These are phyloP conservation scores for Tephrocybe sp. DNA, from an alignment of 768 basidiomycete species.

Conservation along the genomic window DNA sequence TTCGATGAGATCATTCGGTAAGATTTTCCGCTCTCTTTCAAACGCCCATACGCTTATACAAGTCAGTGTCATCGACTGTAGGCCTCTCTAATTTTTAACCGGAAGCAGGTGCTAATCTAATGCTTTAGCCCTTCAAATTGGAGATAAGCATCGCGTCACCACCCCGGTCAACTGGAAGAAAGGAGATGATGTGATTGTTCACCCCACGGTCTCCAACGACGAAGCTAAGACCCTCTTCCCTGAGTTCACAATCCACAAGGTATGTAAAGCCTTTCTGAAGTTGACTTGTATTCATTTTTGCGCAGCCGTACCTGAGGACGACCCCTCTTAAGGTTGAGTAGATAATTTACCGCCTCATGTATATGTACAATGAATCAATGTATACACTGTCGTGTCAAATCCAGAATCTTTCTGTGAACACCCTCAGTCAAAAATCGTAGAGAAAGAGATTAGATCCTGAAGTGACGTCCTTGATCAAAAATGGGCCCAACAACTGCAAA, in stretches of 20 bases:
- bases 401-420: too few relatives aligned
- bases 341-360: neutral
- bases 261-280: slow-evolving; percentile 26
- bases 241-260: slow-evolving; percentile 75
- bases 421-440: too few relatives aligned
- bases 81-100: slow-evolving; percentile 29
- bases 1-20: slow-evolving; percentile 65
- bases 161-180: slow-evolving; percentile 96
- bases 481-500: slow-evolving; percentile 15
- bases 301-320: slow-evolving; percentile 86
- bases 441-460: slow-evolving; percentile 8
- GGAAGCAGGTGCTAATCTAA: slow-evolving; percentile 29
- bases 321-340: slow-evolving; percentile 52
- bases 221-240: slow-evolving; percentile 94
- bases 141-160: slow-evolving; percentile 80
- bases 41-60: neutral
- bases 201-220: slow-evolving; percentile 78
- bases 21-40: slow-evolving; percentile 17
- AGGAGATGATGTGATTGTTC: slow-evolving; percentile 93
- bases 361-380: neutral
- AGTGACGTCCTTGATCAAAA: neutral
- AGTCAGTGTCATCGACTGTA: slow-evolving; percentile 73
- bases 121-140: slow-evolving; percentile 76
- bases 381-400: neutral
- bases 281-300: slow-evolving; percentile 6